A percentile compares a stretch with the other conserved stretches of the same genome.
Conservation (phyloP, 495 filamentous ascomycete species). For the Tuber borchii region DNA sequence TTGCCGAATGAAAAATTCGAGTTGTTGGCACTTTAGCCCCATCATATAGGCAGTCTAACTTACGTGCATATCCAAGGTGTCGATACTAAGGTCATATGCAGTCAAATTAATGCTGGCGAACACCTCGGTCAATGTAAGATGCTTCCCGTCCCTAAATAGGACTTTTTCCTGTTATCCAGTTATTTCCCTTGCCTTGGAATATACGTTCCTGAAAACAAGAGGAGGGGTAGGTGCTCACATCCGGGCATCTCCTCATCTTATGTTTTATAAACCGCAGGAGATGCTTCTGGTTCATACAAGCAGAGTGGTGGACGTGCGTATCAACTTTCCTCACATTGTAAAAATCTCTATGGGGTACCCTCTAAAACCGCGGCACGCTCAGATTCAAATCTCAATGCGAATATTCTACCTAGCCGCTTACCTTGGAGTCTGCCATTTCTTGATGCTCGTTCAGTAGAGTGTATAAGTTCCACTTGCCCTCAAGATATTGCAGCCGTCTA, state of each 20-base stretch:
- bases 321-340: constrained; percentile 99
- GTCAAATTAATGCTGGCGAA: constrained; percentile 96
- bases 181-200: constrained; percentile 3
- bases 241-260: constrained; percentile 95
- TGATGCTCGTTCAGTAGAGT: constrained; percentile 89
- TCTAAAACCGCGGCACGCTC: constrained; percentile 37
- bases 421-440: constrained; percentile 93
- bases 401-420: constrained; percentile 11
- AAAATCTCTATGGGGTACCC: constrained; percentile 93
- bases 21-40: neutral
- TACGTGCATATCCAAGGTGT: constrained; percentile 97
- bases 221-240: constrained; percentile 43
- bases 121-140: constrained; percentile 83
- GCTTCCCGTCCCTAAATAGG: constrained; percentile 83
- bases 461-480: constrained; percentile 94
- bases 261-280: constrained; percentile 96
- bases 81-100: constrained; percentile 95
- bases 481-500: constrained; percentile 84
- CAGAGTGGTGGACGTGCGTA: constrained; percentile 97
- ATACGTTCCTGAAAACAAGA: neutral
- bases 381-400: neutral
- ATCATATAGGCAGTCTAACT: constrained; percentile 39
- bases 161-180: constrained; percentile 60
- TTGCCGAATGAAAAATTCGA: constrained; percentile 3
- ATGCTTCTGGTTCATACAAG: constrained; percentile 99